Evolutionary conservation across 139 green algal species (phyloP).

Genomic region (Chlamydomonas schloesseri): DNA sequence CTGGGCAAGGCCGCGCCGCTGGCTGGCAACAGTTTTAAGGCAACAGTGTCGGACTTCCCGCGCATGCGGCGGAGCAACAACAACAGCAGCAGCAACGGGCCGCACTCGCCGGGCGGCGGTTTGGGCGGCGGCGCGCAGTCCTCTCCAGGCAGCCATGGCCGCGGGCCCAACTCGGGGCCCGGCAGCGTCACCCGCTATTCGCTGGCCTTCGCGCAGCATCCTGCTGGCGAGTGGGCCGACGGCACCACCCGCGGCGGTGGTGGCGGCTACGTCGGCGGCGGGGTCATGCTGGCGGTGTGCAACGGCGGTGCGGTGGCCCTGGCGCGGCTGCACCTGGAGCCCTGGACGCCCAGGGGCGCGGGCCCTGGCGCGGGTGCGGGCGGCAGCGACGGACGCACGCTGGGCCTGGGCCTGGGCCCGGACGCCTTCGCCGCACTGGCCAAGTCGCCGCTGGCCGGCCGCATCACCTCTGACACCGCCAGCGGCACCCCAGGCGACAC

Average conservation of each 20-base stretch:
- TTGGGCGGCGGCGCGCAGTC: no score
- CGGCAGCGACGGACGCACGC: no score
- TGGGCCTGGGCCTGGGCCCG: no score
- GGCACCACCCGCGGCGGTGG: no score
- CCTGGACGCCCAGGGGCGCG: background rate
- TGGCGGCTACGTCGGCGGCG: no score
- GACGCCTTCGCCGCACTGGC: background rate
- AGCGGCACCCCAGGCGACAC: background rate
- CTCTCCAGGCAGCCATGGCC: no score
- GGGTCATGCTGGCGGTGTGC: slow-evolving; percentile 8
- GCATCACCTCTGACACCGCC: background rate
- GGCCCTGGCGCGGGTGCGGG: no score
- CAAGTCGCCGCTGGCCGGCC: background rate
- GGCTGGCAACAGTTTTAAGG: background rate
- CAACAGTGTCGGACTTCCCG: background rate
- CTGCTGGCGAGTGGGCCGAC: no score
- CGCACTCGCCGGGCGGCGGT: no score
- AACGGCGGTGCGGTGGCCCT: slow-evolving; percentile 19
- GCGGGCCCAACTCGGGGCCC: no score
- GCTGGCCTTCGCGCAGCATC: background rate
- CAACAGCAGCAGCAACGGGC: background rate
- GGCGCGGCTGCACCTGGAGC: background rate
- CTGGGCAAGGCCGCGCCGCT: slow-evolving; percentile 25
- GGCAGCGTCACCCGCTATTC: background rate
- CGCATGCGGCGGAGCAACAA: background rate